phyloP scores from a whole-genome alignment of 148 eudicot genomes.

The Amaranthus cruentus region DNA sequence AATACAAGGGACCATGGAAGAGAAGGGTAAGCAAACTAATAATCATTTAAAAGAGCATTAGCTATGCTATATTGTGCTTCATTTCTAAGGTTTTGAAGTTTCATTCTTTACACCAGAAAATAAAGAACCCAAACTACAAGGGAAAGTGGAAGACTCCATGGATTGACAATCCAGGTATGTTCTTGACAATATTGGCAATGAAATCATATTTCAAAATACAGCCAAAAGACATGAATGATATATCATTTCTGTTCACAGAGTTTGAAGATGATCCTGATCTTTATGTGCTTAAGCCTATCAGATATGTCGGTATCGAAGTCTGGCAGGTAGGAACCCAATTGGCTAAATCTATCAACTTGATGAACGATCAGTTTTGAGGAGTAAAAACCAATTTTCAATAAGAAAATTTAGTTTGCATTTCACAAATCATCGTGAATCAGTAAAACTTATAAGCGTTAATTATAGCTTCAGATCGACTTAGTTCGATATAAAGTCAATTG shows the following conservation, averaged over 20 bases:
- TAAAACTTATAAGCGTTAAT: no score
- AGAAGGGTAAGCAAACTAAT: conserved; percentile 36
- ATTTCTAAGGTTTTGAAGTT: neutral
- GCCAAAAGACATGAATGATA: neutral
- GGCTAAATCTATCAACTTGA: neutral
- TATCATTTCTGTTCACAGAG: conserved; percentile 27
- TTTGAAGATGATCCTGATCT: conserved; percentile 98
- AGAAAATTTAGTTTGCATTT: neutral
- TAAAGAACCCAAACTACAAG: conserved; percentile 89
- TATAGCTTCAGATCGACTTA: no score
- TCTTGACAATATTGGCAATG: neutral
- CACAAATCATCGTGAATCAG: neutral
- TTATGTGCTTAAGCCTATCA: conserved; percentile 82
- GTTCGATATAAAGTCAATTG: no score
- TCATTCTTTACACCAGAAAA: conserved; percentile 44
- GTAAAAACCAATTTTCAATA: neutral
- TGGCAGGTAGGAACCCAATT: conserved; percentile 66
- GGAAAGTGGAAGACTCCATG: conserved; percentile 97
- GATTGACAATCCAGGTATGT: conserved; percentile 94
- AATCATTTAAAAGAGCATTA: neutral
- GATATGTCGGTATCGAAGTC: conserved; percentile 93
- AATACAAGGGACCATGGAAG: conserved; percentile 49
- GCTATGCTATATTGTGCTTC: conserved; percentile 1
- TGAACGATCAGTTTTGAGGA: neutral
- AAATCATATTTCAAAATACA: neutral